Conservation (phyloP, 2,329 filamentous ascomycete species). For the Alternaria tenuissima region DNA sequence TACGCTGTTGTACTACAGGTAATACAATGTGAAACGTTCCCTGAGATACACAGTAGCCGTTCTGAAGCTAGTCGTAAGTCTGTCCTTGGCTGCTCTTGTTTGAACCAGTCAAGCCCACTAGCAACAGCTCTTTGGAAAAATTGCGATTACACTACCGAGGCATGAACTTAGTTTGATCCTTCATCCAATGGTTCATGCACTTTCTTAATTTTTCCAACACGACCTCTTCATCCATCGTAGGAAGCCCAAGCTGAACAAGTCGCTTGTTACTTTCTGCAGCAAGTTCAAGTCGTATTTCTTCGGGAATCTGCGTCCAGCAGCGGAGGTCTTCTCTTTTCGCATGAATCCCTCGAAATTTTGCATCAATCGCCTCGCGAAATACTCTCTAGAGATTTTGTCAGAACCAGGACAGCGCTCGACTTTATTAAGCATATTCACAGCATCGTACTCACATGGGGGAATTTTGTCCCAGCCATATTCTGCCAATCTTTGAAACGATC, state of each 20-base stretch:
- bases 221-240: slow-evolving; percentile 7
- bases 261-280: slow-evolving; percentile 6
- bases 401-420: not conserved
- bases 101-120: not conserved
- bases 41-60: not conserved
- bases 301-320: slow-evolving; percentile 14
- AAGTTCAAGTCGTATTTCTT: not conserved
- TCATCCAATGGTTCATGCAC: slow-evolving; percentile 14
- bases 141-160: not conserved
- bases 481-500: not conserved
- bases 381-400: not conserved
- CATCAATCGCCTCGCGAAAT: slow-evolving; percentile 6
- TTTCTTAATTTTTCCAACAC: slow-evolving; percentile 10
- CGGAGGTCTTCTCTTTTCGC: not conserved
- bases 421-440: not conserved
- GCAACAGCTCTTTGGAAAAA: not conserved
- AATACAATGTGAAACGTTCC: not conserved
- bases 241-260: slow-evolving; percentile 6
- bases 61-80: not conserved
- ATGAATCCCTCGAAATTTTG: slow-evolving; percentile 3
- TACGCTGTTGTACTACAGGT: not conserved
- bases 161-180: not conserved
- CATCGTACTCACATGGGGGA: slow-evolving; percentile 1
- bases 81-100: not conserved
- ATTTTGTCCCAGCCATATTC: not conserved